Evolutionary conservation across 1,139 yeast genomes (phyloP).

Genomic region (Saccharomyces pastorianus): DNA sequence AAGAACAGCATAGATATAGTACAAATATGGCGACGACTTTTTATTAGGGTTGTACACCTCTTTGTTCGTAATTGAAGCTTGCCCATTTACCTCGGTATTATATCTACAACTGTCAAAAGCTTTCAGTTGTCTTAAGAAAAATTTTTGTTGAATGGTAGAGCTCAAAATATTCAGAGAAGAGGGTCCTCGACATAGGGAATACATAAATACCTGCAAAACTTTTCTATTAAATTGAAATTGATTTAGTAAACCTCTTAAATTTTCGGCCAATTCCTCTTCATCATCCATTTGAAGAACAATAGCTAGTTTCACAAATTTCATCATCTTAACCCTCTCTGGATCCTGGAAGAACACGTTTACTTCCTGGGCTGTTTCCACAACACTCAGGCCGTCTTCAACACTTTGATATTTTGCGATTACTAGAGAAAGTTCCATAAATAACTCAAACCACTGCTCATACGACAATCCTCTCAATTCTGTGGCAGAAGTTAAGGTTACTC

Average conservation of each 20-base stretch:
- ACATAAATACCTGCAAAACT: constrained; percentile 56
- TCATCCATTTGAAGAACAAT: constrained; percentile 53
- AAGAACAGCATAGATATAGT: constrained; percentile 71
- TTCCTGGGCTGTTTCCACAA: constrained; percentile 64
- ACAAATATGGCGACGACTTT: constrained; percentile 59
- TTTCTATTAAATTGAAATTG: constrained; percentile 70
- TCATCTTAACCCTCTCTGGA: constrained; percentile 44
- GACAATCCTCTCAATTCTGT: constrained; percentile 63
- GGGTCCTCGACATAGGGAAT: constrained; percentile 40
- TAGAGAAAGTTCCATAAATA: constrained; percentile 72
- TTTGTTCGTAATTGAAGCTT: constrained; percentile 58
- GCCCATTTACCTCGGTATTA: constrained; percentile 55
- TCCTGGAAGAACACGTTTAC: constrained; percentile 71
- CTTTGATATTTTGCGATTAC: constrained; percentile 55
- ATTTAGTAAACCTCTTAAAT: constrained; percentile 55
- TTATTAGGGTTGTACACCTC: constrained; percentile 36
- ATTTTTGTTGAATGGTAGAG: constrained; percentile 80
- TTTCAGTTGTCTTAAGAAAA: constrained; percentile 77
- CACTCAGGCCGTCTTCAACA: constrained; percentile 59
- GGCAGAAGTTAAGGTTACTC: constrained; percentile 36
- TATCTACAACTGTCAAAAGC: constrained; percentile 68
- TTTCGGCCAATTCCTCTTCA: constrained; percentile 44
- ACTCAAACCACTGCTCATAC: constrained; percentile 75
- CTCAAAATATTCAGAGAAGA: constrained; percentile 59
- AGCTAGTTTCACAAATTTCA: constrained; percentile 58